Percentiles rank a stretch among this genome's conserved stretches.
These are phyloP conservation scores for Saccharomycopsis lassenensis DNA, from an alignment of 805 yeast genomes.

Conservation along the genomic window DNA sequence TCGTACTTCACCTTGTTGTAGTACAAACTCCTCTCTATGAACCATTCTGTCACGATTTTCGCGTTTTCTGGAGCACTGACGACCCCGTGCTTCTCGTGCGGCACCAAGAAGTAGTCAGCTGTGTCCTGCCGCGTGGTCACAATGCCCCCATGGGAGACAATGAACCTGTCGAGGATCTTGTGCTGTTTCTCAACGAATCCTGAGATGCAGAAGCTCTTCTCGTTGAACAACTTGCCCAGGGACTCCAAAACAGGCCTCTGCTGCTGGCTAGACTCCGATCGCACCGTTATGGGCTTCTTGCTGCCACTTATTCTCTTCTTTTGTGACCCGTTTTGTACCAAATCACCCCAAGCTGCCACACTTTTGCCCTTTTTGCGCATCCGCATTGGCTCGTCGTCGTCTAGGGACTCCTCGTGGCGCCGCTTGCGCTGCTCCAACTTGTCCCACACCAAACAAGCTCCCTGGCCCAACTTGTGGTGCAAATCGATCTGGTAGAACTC, in stretches of 20 bases:
- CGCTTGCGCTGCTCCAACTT: conserved; percentile 16
- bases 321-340: conserved; percentile 6
- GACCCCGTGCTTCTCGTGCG: conserved; percentile 19
- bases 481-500: conserved; percentile 23
- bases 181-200: conserved; percentile 9
- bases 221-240: conserved; percentile 10
- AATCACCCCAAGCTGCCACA: conserved; percentile 6
- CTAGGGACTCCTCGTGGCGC: conserved; percentile 7
- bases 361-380: conserved; percentile 5
- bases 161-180: conserved; percentile 7
- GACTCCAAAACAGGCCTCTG: too few relatives aligned
- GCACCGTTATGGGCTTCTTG: too few relatives aligned
- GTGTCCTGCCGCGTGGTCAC: conserved; percentile 26
- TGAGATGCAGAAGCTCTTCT: conserved; percentile 1
- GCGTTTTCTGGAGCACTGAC: conserved; percentile 19
- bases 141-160: conserved; percentile 18
- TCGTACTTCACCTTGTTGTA: conserved; percentile 41
- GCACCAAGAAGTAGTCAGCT: conserved; percentile 18
- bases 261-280: too few relatives aligned
- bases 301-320: conserved; percentile 15
- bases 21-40: conserved; percentile 61
- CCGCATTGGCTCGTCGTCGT: conserved; percentile 12
- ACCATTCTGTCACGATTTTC: conserved; percentile 83
- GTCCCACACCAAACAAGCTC: conserved; percentile 24
- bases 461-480: conserved; percentile 23